phyloP scores from a whole-genome alignment of 202 grass and related monocot genomes.

The Panicum virgatum region DNA sequence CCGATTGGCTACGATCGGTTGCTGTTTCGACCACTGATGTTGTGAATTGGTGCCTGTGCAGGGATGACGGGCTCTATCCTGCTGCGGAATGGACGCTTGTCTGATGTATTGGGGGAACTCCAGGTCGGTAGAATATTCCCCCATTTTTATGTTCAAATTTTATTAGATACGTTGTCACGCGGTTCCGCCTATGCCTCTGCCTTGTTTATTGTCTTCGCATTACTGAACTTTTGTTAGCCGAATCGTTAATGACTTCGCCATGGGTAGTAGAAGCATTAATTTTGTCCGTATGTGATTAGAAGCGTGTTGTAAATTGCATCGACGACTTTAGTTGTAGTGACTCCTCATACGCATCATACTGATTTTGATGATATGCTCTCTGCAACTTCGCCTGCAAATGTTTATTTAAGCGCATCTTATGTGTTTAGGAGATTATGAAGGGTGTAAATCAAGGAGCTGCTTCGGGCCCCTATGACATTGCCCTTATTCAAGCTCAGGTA shows the following conservation, averaged over 20 bases:
- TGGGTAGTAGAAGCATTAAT: background rate
- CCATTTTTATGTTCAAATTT: constrained; percentile 25
- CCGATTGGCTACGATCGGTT: constrained; percentile 5
- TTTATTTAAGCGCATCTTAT: constrained; percentile 15
- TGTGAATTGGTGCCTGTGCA: constrained; percentile 29
- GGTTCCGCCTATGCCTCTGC: background rate
- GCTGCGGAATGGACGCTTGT: constrained; percentile 77
- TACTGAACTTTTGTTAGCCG: background rate
- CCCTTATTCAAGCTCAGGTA: constrained; percentile 92
- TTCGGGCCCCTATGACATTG: constrained; percentile 60
- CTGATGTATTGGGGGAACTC: constrained; percentile 79
- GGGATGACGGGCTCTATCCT: constrained; percentile 87
- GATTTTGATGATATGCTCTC: background rate
- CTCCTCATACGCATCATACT: background rate
- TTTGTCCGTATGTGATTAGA: background rate
- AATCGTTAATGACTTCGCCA: background rate
- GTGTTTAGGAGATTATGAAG: constrained; percentile 76
- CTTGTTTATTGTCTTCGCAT: background rate
- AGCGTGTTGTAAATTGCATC: background rate
- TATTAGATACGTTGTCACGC: background rate
- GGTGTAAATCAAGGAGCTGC: constrained; percentile 66
- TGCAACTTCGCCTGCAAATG: too few species aligned
- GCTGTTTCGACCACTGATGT: constrained; percentile 5
- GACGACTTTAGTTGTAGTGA: background rate
- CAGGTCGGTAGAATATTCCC: constrained; percentile 56